Conservation (phyloP, 1,284 basidiomycete genomes). For the Pyrrhoderma noxium region DNA sequence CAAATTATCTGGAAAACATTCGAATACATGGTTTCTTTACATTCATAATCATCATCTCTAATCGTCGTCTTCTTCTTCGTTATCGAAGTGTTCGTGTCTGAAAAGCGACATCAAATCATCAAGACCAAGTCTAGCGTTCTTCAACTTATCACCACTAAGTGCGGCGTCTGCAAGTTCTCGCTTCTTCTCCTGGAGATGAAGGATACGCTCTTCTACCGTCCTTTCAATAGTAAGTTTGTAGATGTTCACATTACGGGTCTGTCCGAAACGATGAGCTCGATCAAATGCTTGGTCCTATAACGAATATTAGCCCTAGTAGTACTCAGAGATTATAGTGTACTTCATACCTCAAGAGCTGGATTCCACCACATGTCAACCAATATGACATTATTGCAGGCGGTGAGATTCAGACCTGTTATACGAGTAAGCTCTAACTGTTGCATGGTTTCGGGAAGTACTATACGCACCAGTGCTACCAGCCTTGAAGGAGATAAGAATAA, state of each 20-base stretch:
- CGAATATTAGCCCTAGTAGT: background rate
- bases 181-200: constrained; percentile 82
- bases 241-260: constrained; percentile 82
- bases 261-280: constrained; percentile 85
- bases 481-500: constrained; percentile 96
- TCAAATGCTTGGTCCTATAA: constrained; percentile 86
- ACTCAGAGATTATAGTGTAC: constrained; percentile 6
- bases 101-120: constrained; percentile 80
- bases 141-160: constrained; percentile 81
- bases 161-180: constrained; percentile 79
- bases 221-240: constrained; percentile 87
- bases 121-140: constrained; percentile 78
- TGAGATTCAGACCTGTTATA: constrained; percentile 77
- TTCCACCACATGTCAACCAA: constrained; percentile 96
- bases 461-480: constrained; percentile 90
- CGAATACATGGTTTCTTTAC: background rate
- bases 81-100: constrained; percentile 45
- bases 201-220: constrained; percentile 88
- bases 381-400: constrained; percentile 91
- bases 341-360: constrained; percentile 66
- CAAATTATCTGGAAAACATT: background rate
- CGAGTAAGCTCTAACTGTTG: constrained; percentile 4
- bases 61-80: constrained; percentile 36
- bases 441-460: too few relatives aligned
- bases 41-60: constrained; percentile 6